phyloP scores from a whole-genome alignment of 2,329 filamentous ascomycete species.

The Ceratocystis papillata region DNA sequence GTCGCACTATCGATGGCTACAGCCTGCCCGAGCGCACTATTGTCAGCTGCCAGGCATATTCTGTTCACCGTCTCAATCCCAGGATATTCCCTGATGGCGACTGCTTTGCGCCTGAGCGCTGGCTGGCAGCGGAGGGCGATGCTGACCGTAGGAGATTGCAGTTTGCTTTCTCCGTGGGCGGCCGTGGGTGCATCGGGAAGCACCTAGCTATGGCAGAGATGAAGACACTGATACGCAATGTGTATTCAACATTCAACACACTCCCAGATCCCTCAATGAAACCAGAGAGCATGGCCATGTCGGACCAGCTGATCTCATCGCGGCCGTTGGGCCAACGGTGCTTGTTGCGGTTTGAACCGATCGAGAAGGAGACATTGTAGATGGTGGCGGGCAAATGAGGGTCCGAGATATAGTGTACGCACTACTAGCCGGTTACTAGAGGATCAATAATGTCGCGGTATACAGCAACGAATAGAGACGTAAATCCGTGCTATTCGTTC shows the following conservation, averaged over 20 bases:
- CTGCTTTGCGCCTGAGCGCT: conserved; percentile 67
- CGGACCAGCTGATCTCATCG: conserved; percentile 57
- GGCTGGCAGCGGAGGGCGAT: conserved; percentile 65
- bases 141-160: conserved; percentile 53
- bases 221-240: conserved; percentile 52
- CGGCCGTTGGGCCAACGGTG: conserved; percentile 51
- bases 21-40: conserved; percentile 44
- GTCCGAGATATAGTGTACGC: not conserved
- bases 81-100: conserved; percentile 71
- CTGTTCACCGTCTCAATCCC: conserved; percentile 47
- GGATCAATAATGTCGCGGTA: not conserved
- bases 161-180: conserved; percentile 57
- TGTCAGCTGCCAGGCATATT: conserved; percentile 52
- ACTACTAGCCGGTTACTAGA: not conserved
- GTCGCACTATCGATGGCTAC: conserved; percentile 46
- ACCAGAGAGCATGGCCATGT: conserved; percentile 49
- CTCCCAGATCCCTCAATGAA: conserved; percentile 45
- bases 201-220: conserved; percentile 58
- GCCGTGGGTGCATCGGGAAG: conserved; percentile 54
- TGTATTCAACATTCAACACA: conserved; percentile 51
- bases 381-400: not conserved
- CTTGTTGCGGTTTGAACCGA: conserved; percentile 40
- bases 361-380: conserved; percentile 25
- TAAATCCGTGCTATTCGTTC: not conserved
- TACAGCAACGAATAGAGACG: not conserved